These are phyloP conservation scores for Arabidopsis thaliana DNA, from an alignment of 345 rosid species.

Conservation along the genomic window TAIR10.1 NC_003075.7:13046501-13047000, in stretches of 20 bases:
- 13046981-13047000: not conserved
- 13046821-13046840: conserved; percentile 70
- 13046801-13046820: conserved; percentile 58
- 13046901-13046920: conserved; percentile 81
- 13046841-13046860: conserved; percentile 67
- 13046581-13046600: conserved; percentile 22
- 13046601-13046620: conserved; percentile 5
- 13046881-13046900: conserved; percentile 82
- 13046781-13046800: conserved; percentile 42
- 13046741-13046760: conserved; percentile 38
- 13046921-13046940: conserved; percentile 52
- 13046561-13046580: conserved; percentile 58
- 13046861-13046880: conserved; percentile 60
- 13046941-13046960: conserved; percentile 11
- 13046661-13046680: not conserved
- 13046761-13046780: conserved; percentile 37
- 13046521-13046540: conserved; percentile 83
- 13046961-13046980: conserved; percentile 16
- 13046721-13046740: conserved; percentile 56
- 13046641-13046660: not conserved
- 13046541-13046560: conserved; percentile 85
- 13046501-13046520: conserved; percentile 74
- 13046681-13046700: conserved; percentile 3
- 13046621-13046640: conserved; percentile 10
- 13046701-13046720: not conserved